These are phyloP conservation scores for Fusarium beomiforme DNA, from an alignment of 2,329 filamentous ascomycete genomes.

Conservation along the genomic window DNA sequence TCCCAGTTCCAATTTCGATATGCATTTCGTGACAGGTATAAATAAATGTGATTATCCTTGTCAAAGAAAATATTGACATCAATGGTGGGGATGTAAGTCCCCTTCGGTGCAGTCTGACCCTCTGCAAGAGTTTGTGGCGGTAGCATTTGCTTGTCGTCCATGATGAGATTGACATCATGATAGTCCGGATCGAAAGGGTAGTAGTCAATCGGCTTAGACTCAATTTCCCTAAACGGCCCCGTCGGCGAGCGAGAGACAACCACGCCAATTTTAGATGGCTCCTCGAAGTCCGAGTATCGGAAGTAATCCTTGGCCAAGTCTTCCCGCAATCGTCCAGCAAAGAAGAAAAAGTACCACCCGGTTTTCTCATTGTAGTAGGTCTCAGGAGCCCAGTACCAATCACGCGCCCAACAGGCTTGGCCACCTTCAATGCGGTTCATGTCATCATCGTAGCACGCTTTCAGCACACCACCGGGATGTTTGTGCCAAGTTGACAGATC, in stretches of 20 bases:
- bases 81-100: constrained; percentile 52
- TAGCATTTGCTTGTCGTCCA: constrained; percentile 49
- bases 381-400: constrained; percentile 52
- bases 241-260: constrained; percentile 49
- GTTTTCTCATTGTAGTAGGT: constrained; percentile 49
- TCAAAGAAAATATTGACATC: constrained; percentile 61
- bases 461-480: constrained; percentile 47
- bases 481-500: constrained; percentile 50
- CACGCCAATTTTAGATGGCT: constrained; percentile 50
- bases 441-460: constrained; percentile 46
- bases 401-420: constrained; percentile 50
- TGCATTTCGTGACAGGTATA: constrained; percentile 49
- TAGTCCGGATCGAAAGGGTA: constrained; percentile 50
- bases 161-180: constrained; percentile 51
- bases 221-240: constrained; percentile 48
- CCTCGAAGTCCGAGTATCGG: constrained; percentile 48
- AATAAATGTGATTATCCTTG: constrained; percentile 48
- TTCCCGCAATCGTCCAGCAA: constrained; percentile 47
- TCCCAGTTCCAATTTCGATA: constrained; percentile 53
- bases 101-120: constrained; percentile 46
- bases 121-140: constrained; percentile 43
- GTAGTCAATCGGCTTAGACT: constrained; percentile 47
- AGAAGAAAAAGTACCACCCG: constrained; percentile 52
- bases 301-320: constrained; percentile 48
- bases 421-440: constrained; percentile 44